Conservation (phyloP, 129 eudicot species). For the Flaveria sonorensis region DNA sequence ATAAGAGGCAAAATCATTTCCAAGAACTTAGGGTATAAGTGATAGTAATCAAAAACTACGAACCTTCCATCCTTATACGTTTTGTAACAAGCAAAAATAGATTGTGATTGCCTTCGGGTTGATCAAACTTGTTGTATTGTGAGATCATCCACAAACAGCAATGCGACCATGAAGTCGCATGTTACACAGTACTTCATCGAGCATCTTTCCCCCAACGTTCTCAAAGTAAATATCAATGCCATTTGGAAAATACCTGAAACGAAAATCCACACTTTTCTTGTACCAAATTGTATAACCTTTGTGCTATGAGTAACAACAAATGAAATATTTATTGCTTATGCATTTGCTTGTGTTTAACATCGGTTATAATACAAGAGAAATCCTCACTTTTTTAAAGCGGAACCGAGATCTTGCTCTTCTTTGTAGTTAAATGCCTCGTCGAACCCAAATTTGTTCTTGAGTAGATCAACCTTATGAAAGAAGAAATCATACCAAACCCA, state of each 20-base stretch:
- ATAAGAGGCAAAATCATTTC: slow-evolving; percentile 44
- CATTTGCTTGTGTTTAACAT: not conserved
- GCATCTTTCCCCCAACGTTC: slow-evolving; percentile 64
- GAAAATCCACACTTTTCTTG: not conserved
- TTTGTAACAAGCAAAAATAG: slow-evolving; percentile 24
- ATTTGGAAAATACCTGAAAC: slow-evolving; percentile 47
- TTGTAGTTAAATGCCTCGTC: slow-evolving; percentile 13
- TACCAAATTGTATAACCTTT: too few relatives aligned
- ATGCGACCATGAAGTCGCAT: slow-evolving; percentile 53
- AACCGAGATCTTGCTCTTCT: not conserved
- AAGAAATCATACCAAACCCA: not conserved
- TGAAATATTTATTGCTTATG: too few relatives aligned
- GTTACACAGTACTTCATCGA: slow-evolving; percentile 48
- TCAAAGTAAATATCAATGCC: slow-evolving; percentile 62
- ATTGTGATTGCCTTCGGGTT: slow-evolving; percentile 42
- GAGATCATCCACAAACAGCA: slow-evolving; percentile 57
- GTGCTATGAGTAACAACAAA: too few relatives aligned
- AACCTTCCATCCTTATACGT: slow-evolving; percentile 46
- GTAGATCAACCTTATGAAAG: slow-evolving; percentile 2
- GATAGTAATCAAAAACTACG: slow-evolving; percentile 34
- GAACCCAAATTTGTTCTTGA: not conserved
- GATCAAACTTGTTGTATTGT: slow-evolving; percentile 47
- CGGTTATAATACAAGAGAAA: not conserved
- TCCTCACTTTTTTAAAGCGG: not conserved
- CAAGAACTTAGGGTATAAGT: slow-evolving; percentile 44